Percentiles rank a stretch among this genome's conserved stretches.
Conservation (phyloP, 2,329 filamentous ascomycete genomes). For the Onygenales sp. region DNA sequence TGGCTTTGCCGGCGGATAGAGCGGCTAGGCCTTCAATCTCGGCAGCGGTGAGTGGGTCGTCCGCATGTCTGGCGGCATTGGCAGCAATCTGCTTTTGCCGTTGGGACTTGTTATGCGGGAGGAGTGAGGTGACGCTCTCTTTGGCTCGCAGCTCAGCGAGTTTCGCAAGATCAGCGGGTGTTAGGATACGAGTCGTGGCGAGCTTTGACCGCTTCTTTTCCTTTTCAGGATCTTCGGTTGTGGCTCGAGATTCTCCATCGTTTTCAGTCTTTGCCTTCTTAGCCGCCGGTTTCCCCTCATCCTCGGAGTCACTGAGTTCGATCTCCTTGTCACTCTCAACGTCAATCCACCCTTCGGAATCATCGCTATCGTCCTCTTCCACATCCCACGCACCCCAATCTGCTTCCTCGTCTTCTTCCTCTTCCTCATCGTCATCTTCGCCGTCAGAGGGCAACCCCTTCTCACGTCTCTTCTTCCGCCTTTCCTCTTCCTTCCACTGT, state of each 20-base stretch:
- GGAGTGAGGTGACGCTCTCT: constrained; percentile 57
- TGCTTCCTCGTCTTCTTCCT: constrained; percentile 51
- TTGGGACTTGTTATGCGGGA: constrained; percentile 35
- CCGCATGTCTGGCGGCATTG: constrained; percentile 55
- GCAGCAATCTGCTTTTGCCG: constrained; percentile 36
- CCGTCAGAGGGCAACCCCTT: constrained; percentile 56
- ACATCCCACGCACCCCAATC: constrained; percentile 53
- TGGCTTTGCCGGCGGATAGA: constrained; percentile 63
- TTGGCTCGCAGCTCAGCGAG: constrained; percentile 76
- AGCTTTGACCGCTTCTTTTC: constrained; percentile 50
- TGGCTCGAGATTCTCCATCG: constrained; percentile 13
- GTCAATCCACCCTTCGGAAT: constrained; percentile 87
- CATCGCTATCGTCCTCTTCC: constrained; percentile 48
- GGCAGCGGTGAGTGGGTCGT: constrained; percentile 81
- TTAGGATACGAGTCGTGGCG: constrained; percentile 88
- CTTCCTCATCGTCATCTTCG: constrained; percentile 51
- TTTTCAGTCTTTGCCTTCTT: constrained; percentile 54
- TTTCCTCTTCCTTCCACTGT: constrained; percentile 88
- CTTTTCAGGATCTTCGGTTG: constrained; percentile 26
- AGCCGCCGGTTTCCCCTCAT: constrained; percentile 50
- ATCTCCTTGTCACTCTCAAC: constrained; percentile 76
- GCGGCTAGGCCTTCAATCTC: constrained; percentile 82
- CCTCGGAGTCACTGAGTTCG: constrained; percentile 61
- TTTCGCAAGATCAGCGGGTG: constrained; percentile 91
- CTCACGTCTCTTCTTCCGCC: constrained; percentile 60